phyloP scores from a whole-genome alignment of 192 early-diverging fungal genomes.

The Coemansia nantahalensis region DNA sequence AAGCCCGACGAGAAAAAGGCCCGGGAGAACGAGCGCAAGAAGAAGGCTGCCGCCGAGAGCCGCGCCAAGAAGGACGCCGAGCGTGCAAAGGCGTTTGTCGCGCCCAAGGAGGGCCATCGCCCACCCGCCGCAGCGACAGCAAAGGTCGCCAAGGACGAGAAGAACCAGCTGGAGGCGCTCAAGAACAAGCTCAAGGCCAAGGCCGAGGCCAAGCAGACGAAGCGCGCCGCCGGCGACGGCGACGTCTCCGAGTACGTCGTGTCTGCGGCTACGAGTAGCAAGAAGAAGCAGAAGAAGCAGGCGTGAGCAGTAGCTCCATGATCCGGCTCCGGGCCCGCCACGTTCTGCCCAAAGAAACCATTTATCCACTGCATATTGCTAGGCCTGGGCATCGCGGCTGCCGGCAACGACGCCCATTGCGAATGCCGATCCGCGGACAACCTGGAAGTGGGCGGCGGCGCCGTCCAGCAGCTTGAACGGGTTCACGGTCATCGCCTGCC shows the following conservation, averaged over 20 bases:
- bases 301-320: too few species aligned
- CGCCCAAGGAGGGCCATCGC: slow-evolving; percentile 66
- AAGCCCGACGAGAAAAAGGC: slow-evolving; percentile 63
- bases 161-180: slow-evolving; percentile 40
- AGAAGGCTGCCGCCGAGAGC: slow-evolving; percentile 67
- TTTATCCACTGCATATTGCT: too few species aligned
- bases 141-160: slow-evolving; percentile 13
- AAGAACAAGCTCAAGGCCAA: slow-evolving; percentile 49
- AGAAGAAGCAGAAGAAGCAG: slow-evolving; percentile 4
- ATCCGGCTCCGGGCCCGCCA: too few species aligned
- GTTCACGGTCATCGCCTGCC: slow-evolving; percentile 41
- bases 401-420: slow-evolving; percentile 31
- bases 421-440: slow-evolving; percentile 37
- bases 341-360: too few species aligned
- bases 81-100: slow-evolving; percentile 76
- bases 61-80: slow-evolving; percentile 66
- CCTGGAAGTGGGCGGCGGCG: slow-evolving; percentile 26
- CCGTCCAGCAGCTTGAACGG: slow-evolving; percentile 21
- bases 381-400: slow-evolving; percentile 7
- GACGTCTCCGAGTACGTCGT: slow-evolving; percentile 22
- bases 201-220: slow-evolving; percentile 18
- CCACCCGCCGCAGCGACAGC: background rate
- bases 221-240: slow-evolving; percentile 9
- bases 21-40: slow-evolving; percentile 59
- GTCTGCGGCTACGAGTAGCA: slow-evolving; percentile 11